Evolutionary conservation across 495 filamentous ascomycete species (phyloP), one percentile per base, ranked within the genome.

Genomic region (Penicillium pancosmium): DNA sequence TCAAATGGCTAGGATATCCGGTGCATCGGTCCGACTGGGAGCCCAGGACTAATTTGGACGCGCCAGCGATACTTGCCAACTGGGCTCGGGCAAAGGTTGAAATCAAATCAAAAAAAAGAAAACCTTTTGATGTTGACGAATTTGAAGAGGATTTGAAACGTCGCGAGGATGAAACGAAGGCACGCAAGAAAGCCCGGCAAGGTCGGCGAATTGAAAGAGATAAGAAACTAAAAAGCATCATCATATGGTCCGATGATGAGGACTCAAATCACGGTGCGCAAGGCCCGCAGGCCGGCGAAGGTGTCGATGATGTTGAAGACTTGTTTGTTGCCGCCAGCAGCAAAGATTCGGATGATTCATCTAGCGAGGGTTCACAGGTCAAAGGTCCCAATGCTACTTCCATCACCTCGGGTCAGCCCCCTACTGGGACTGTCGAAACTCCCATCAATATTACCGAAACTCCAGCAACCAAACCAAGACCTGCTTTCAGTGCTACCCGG

Each of bases 1-100:
- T 91, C 34, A 78, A 82, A 58, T 93, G 90, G 90, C 77, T 77
- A 23, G 80, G 75, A n/a, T 92, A 89, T 57, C 70, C 76, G 1
- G 49, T 85, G 9, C 58, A 84, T 12, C 67, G 84, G 48, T 75
- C 82, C 47, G 84, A 82, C 1, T 92, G 88, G 89, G 88, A 91
- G 59, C 84, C 87, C 0, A 65, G 65, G n/a, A 67, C 78, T 0
- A 71, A 79, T 47, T 82, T 92, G 38, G 68, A 79, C 19, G 68
- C 76, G 13, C 71, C 74, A 0, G 65, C 71, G n/a, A 75, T 84
- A 6, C 66, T 84, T 1, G 25, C 52, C 0, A 74, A 78, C 4
- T 91, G 88, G 88, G 68, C 75, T 9, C 65, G 74, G n/a, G 80
- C 73, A 5, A 84, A 84, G 54, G 55, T 56, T 8, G 72, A 70